These are phyloP conservation scores for Geotrichum citri-aurantii DNA, from an alignment of 1,139 yeast genomes.

Conservation along the genomic window DNA sequence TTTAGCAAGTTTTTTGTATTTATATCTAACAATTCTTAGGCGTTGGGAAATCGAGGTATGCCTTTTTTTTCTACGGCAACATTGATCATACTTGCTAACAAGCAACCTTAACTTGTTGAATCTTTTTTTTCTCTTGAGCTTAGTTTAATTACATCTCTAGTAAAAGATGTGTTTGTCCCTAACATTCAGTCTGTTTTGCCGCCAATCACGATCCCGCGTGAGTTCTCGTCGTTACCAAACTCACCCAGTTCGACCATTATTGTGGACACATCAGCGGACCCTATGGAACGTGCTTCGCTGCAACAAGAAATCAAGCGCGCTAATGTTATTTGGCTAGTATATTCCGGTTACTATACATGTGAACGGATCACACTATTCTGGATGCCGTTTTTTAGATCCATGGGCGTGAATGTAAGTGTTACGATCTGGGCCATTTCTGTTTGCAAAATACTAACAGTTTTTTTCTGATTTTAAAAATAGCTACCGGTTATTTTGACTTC, in stretches of 20 bases:
- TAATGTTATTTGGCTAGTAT: constrained; percentile 88
- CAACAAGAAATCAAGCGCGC: constrained; percentile 77
- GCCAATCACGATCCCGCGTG: constrained; percentile 71
- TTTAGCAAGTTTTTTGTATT: not conserved
- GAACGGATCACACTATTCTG: constrained; percentile 87
- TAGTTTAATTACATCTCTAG: constrained; percentile 66
- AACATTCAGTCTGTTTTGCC: constrained; percentile 74
- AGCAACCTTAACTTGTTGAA: not conserved
- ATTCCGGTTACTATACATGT: constrained; percentile 88
- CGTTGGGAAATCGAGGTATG: constrained; percentile 63
- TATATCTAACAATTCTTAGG: constrained; percentile 30
- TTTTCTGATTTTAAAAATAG: constrained; percentile 7
- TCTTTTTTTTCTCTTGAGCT: not conserved
- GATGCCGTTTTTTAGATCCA: constrained; percentile 86
- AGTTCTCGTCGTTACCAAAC: constrained; percentile 48
- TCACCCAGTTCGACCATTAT: constrained; percentile 66
- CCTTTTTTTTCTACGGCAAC: not conserved
- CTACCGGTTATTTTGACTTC: constrained; percentile 84
- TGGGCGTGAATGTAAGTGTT: constrained; percentile 62
- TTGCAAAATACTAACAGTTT: not conserved
- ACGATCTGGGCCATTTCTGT: not conserved
- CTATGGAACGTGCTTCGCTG: constrained; percentile 51
- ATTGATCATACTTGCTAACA: constrained; percentile 28
- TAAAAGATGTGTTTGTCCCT: constrained; percentile 73
- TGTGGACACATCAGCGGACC: constrained; percentile 64